These are phyloP conservation scores for Pelomyxa schiedti DNA, from an alignment of 78 protist species.

Conservation along the genomic window DNA sequence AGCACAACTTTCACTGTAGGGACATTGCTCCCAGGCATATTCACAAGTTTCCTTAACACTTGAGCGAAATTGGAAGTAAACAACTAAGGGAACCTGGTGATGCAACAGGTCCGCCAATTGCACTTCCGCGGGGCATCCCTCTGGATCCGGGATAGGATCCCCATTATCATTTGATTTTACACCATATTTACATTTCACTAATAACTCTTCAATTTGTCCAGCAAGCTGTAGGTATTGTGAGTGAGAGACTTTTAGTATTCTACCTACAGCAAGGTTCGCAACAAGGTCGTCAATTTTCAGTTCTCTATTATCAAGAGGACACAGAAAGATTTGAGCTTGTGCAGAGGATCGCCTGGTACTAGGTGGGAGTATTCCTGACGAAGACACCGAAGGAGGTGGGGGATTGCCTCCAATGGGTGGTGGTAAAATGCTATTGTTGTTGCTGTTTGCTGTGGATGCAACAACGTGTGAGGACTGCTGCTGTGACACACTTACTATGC, in stretches of 20 bases:
- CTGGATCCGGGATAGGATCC: conserved; percentile 17
- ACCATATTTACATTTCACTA: conserved; percentile 24
- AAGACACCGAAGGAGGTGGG: no score
- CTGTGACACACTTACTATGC: conserved; percentile 2
- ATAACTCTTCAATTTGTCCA: conserved; percentile 25
- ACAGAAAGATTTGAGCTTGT: no score
- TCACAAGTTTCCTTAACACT: no score
- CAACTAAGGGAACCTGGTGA: conserved; percentile 23
- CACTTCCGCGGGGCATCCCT: conserved; percentile 10
- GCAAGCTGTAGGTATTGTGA: no score
- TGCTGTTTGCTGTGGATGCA: neutral
- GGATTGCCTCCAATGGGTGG: neutral
- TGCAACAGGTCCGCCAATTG: conserved; percentile 3
- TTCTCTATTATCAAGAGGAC: conserved; percentile 29
- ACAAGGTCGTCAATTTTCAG: conserved; percentile 24
- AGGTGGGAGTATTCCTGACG: no score
- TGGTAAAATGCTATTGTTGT: neutral
- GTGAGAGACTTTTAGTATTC: no score
- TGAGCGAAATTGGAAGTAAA: no score
- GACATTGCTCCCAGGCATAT: conserved; percentile 25
- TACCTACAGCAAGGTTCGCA: conserved; percentile 38
- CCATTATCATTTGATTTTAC: conserved; percentile 8
- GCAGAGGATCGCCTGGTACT: no score
- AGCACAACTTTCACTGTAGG: conserved; percentile 24
- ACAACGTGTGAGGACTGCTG: neutral